Percentiles rank a stretch among this genome's conserved stretches.
phyloP scores from a whole-genome alignment of 2,329 filamentous ascomycete genomes.

The Penicillium sp. region DNA sequence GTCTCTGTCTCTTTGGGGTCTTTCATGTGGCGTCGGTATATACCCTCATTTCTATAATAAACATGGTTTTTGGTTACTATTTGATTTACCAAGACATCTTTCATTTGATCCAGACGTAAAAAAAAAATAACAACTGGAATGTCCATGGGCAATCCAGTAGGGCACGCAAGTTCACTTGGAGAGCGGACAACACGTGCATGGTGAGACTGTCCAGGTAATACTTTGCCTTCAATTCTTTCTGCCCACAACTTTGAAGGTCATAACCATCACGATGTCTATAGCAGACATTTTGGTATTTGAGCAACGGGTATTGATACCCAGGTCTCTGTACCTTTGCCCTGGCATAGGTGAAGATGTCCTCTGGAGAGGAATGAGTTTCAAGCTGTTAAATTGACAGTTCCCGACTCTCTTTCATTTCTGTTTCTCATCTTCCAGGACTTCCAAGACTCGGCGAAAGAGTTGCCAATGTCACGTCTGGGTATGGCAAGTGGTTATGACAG shows the following conservation, averaged over 20 bases:
- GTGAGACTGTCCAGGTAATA: neutral
- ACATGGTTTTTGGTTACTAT: neutral
- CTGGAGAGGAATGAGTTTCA: neutral
- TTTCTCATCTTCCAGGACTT: neutral
- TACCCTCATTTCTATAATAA: conserved; percentile 9
- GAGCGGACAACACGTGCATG: neutral
- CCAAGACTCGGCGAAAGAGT: neutral
- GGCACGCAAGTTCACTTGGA: neutral
- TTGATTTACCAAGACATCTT: neutral
- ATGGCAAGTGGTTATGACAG: neutral
- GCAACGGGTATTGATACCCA: neutral
- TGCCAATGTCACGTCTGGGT: neutral
- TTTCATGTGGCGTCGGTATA: conserved; percentile 11
- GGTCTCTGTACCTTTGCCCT: neutral
- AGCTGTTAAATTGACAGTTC: neutral
- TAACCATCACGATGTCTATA: neutral
- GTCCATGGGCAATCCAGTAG: neutral
- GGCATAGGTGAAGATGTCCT: neutral
- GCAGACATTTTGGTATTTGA: neutral
- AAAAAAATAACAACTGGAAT: neutral
- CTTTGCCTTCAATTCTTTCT: neutral
- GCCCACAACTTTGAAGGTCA: neutral
- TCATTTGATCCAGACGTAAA: neutral
- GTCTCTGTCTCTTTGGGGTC: neutral
- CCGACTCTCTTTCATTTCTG: neutral